Conservation (phyloP, 2,329 filamentous ascomycete genomes). For the Colletotrichum coccodes region DNA sequence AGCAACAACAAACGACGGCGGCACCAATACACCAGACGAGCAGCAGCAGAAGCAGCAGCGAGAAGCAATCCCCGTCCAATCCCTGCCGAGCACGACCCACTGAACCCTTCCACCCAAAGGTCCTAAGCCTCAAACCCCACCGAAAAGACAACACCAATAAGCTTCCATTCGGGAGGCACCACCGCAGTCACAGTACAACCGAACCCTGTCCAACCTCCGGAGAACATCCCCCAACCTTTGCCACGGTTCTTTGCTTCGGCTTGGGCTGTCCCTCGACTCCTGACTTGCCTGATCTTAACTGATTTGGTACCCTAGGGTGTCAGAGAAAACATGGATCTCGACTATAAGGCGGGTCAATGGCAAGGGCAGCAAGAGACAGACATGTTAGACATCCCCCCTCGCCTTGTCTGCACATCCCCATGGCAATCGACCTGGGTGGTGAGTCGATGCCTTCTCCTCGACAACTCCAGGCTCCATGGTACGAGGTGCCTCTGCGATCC, state of each 20-base stretch:
- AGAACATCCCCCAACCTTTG: constrained; percentile 2
- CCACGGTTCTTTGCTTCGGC: neutral
- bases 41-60: neutral
- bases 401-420: neutral
- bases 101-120: constrained; percentile 19
- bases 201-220: constrained; percentile 2
- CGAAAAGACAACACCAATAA: constrained; percentile 26
- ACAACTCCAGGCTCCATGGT: constrained; percentile 5
- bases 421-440: neutral
- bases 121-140: constrained; percentile 22
- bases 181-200: neutral
- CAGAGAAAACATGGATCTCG: neutral
- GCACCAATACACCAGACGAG: neutral
- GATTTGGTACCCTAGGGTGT: constrained; percentile 7
- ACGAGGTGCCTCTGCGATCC: constrained; percentile 5
- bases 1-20: neutral
- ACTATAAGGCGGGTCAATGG: neutral
- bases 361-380: neutral
- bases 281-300: constrained; percentile 17
- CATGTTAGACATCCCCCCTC: neutral
- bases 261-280: neutral
- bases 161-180: neutral
- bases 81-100: constrained; percentile 10
- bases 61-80: constrained; percentile 1
- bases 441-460: constrained; percentile 6